Evolutionary conservation across 2,329 filamentous ascomycete genomes (phyloP), one percentile per base, ranked within the genome.

Genomic region (Colletotrichum chrysophilum): DNA sequence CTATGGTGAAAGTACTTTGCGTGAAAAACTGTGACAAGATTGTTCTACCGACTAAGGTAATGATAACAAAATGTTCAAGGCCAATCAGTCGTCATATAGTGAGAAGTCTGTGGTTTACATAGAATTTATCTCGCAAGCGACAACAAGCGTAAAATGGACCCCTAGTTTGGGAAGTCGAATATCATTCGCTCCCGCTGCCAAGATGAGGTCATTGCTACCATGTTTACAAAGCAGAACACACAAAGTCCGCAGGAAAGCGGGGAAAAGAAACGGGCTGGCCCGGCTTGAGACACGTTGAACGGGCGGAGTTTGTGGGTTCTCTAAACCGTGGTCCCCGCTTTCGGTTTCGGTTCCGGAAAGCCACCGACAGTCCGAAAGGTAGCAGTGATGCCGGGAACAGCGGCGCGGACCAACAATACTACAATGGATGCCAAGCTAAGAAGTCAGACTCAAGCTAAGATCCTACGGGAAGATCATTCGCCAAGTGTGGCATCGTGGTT

Each of bases 161-260:
- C 38, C 12, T 38, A 10, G 26, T 3, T 32, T 4, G 9, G 4
- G 9, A 18, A 52, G 3, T 16, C 2, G 1, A 66, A 32, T 3
- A 5, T 66, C 5, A 32, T 48, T 52, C 18, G 62, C n/a, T 26
- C 28, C 65, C 12, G 64, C 38, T 5, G 26, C 12, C 38, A 24
- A 38, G 5, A 70, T 52, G 56, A 70, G 36, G 34, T 62, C 56
- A 70, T 32, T 34, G 67, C 21, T 36, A 14, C 21, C 7, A 4
- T 21, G 13, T 26, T 62, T 36, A 14, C 8, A 34, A 62, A 62
- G 62, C 62, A 28, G 14, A 3, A 12, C 8, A 12, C 8, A 38
- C 26, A 48, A 70, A 70, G 67, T 62, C 67, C 67, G 67, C 67
- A 69, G 18, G 34, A 70, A 70, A 70, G 67, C 67, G 67, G 56